Base-by-base conservation (phyloP, 306 rosid species). In the Pachyrhizus erosus region DNA sequence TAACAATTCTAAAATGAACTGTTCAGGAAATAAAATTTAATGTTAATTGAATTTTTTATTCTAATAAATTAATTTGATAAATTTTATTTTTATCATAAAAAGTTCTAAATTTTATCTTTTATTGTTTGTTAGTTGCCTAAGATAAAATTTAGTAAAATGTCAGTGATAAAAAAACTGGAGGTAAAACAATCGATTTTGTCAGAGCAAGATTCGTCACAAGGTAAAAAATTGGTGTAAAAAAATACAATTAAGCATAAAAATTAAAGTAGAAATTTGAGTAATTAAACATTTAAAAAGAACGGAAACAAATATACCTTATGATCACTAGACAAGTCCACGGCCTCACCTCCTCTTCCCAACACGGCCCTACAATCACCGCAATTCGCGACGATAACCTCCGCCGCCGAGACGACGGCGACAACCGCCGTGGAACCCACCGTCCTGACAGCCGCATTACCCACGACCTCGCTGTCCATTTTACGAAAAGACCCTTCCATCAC, bases 321-420 rank as follows among this genome's bases (percentile, higher is more conserved):
- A 86, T 95, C 97, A 51, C 40, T 33, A 49, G 94, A 93, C 89
- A 95, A 89, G 60, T 90, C 84, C 46, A 90, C 37, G 11, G 91
- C 73, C 77, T 80, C 80, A 10, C 94, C 95, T 10, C 84, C 97
- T 75, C 97, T 90, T 8, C 86, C 92, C 86, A 95, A 24, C 27
- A 95, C 97, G 3, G 95, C 98, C 79, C 99, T 85, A 85, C 80
- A 86, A 68, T 91, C 99, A 15, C 98, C 99, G 64, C 99, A 95
- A 78, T 95, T 93, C 2, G 96, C 97, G 42, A 93, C 90, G 18
- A 95, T 87, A 20, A 95, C 80, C 78, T 81, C 86, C 60, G 65
- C 83, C 74, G 46, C 69, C 11, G 82, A 82, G 21, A 93, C 87
- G 46, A 95, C 87, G 0, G 87, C 93, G 42, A 88, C 89, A 21